phyloP scores from a whole-genome alignment of 345 rosid genomes.

The Hibiscus tridactylites region DNA sequence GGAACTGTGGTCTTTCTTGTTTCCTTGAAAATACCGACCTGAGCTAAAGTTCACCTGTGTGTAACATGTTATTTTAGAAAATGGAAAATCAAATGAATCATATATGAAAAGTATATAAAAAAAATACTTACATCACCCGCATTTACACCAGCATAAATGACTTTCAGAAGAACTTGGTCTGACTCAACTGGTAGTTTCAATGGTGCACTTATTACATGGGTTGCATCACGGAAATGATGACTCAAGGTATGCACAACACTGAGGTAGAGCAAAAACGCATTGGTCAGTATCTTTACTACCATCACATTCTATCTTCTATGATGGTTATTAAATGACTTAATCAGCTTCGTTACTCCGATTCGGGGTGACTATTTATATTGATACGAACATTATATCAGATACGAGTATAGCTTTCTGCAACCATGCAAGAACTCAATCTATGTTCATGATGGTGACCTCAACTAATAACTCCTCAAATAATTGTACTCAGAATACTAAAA shows the following conservation, averaged over 20 bases:
- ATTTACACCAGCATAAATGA: conserved; percentile 91
- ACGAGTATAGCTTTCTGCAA: neutral
- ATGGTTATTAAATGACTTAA: neutral
- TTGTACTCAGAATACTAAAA: neutral
- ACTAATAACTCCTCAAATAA: neutral
- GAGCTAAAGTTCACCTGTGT: conserved; percentile 92
- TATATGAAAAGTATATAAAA: conserved; percentile 12
- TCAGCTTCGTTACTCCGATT: neutral
- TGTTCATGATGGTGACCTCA: neutral
- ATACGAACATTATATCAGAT: neutral
- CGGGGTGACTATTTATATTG: neutral
- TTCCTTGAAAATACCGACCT: conserved; percentile 74
- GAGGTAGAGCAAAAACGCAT: neutral
- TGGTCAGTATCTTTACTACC: neutral
- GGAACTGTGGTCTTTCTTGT: conserved; percentile 26
- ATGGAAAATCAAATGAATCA: neutral
- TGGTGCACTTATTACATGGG: conserved; percentile 37
- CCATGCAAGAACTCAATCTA: neutral
- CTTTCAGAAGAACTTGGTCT: conserved; percentile 67
- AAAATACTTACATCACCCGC: conserved; percentile 90
- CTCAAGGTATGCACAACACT: conserved; percentile 81
- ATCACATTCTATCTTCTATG: neutral
- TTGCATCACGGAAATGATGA: conserved; percentile 85
- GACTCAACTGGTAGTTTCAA: conserved; percentile 59
- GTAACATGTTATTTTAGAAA: conserved; percentile 4